These are phyloP conservation scores for Cryphonectria carpinicola DNA, from an alignment of 2,329 filamentous ascomycete species.

Conservation along the genomic window DNA sequence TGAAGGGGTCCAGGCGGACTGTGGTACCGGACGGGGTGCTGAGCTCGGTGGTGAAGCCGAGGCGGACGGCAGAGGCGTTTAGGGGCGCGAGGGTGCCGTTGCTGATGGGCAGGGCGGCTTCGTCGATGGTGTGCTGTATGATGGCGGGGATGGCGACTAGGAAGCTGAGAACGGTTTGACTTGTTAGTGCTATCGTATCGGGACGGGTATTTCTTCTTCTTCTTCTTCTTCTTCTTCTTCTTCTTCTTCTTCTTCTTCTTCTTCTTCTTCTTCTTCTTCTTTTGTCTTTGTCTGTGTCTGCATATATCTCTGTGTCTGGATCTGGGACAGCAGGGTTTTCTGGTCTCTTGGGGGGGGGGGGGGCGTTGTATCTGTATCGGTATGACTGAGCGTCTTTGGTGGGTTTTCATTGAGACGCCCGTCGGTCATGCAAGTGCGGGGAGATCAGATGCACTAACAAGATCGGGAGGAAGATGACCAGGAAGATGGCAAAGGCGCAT, in stretches of 20 bases:
- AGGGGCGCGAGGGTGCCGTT: constrained; percentile 42
- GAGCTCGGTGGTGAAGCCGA: constrained; percentile 44
- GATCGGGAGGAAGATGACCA: constrained; percentile 50
- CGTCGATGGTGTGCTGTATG: constrained; percentile 48
- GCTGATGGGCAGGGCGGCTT: constrained; percentile 45
- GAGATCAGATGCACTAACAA: constrained; percentile 42
- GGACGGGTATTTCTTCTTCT: not conserved
- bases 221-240: not conserved
- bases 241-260: not conserved
- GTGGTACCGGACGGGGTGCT: constrained; percentile 43
- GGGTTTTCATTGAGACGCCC: not conserved
- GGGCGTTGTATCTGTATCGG: not conserved
- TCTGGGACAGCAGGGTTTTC: not conserved
- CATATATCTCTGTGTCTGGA: not conserved
- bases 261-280: not conserved
- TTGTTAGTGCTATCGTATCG: constrained; percentile 9
- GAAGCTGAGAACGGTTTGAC: constrained; percentile 41
- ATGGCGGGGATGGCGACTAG: constrained; percentile 51
- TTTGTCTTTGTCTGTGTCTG: not conserved
- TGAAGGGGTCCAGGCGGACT: constrained; percentile 40
- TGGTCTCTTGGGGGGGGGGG: not conserved
- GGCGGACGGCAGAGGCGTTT: constrained; percentile 39
- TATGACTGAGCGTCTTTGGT: not conserved
- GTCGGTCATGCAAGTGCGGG: not conserved
- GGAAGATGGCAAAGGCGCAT: constrained; percentile 42